phyloP scores from a whole-genome alignment of 1,139 yeast species.

The Yamadazyma taylorii region DNA sequence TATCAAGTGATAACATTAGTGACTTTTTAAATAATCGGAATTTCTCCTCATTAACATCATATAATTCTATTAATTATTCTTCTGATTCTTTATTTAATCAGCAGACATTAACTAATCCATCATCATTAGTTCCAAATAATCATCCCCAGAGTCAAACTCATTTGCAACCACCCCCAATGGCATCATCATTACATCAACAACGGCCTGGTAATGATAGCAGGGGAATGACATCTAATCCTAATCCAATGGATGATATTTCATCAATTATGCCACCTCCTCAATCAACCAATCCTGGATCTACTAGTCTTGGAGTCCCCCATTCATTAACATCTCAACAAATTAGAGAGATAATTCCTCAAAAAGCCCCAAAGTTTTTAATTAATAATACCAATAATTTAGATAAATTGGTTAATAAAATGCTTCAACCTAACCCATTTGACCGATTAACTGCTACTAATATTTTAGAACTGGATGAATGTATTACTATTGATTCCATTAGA shows the following conservation, averaged over 20 bases:
- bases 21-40: slow-evolving; percentile 45
- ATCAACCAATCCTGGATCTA: slow-evolving; percentile 4
- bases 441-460: slow-evolving; percentile 79
- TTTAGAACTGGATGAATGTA: slow-evolving; percentile 68
- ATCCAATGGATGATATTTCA: background rate
- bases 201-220: too few relatives aligned
- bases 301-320: background rate
- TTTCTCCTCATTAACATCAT: slow-evolving; percentile 37
- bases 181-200: too few relatives aligned
- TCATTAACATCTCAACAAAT: slow-evolving; percentile 13
- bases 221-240: too few relatives aligned
- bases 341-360: slow-evolving; percentile 52
- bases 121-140: slow-evolving; percentile 1
- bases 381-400: slow-evolving; percentile 78
- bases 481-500: slow-evolving; percentile 75
- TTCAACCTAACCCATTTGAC: slow-evolving; percentile 78
- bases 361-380: slow-evolving; percentile 85
- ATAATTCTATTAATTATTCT: slow-evolving; percentile 20
- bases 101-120: slow-evolving; percentile 9
- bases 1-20: slow-evolving; percentile 57
- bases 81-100: slow-evolving; percentile 14
- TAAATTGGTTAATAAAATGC: slow-evolving; percentile 82
- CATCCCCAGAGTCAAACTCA: slow-evolving; percentile 4
- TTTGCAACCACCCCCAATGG: slow-evolving; percentile 12
- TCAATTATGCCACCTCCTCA: slow-evolving; percentile 9